Conservation (phyloP, 2,329 filamentous ascomycete genomes). For the Talaromyces verruculosus region DNA sequence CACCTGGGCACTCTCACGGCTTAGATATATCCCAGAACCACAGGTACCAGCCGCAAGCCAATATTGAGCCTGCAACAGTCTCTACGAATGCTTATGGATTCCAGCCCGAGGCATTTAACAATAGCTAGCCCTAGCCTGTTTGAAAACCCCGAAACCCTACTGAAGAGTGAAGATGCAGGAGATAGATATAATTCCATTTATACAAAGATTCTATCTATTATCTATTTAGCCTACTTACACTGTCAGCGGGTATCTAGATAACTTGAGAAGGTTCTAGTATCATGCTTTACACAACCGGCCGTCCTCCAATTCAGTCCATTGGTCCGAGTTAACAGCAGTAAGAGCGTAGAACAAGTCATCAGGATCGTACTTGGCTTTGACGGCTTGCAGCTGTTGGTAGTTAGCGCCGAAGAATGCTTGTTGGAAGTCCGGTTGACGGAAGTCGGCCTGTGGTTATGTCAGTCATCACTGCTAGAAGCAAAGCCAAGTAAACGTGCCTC, state of each 20-base stretch:
- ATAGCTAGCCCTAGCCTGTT: no score
- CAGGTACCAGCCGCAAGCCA: no score
- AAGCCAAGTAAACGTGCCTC: constrained; percentile 23
- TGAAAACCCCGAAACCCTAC: no score
- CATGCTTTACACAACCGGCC: constrained; percentile 17
- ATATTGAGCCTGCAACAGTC: no score
- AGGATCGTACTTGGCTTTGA: constrained; percentile 22
- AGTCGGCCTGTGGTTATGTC: constrained; percentile 25
- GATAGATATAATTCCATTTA: neutral
- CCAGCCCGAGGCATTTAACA: no score
- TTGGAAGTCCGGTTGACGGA: constrained; percentile 21
- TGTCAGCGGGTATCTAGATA: neutral
- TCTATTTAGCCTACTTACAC: neutral
- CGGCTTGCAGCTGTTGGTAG: constrained; percentile 12
- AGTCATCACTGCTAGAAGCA: neutral
- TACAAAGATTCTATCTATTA: neutral
- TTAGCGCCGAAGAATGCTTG: constrained; percentile 22
- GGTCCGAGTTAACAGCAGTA: constrained; percentile 42
- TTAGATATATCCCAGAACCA: no score
- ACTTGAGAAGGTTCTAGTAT: neutral
- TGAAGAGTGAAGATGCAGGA: neutral
- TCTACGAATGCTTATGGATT: no score
- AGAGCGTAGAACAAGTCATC: constrained; percentile 42
- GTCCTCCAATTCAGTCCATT: constrained; percentile 29
- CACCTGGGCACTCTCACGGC: no score